These are phyloP conservation scores for Sphenostylis stenocarpa DNA, from an alignment of 306 rosid genomes.

Conservation along the genomic window DNA sequence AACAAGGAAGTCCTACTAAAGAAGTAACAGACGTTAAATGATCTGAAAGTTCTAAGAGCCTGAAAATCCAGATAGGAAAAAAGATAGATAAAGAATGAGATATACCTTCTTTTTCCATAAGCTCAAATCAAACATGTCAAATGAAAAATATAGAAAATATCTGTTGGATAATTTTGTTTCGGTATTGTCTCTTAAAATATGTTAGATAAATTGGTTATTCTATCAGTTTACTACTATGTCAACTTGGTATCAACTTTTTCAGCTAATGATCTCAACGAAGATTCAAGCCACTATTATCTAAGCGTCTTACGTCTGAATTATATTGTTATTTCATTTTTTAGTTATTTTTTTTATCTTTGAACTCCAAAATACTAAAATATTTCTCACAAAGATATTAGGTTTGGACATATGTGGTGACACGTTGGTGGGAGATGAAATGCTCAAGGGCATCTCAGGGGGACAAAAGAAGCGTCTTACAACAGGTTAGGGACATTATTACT, in stretches of 20 bases:
- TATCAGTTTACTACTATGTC: not conserved
- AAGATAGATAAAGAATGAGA: not conserved
- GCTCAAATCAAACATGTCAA: not conserved
- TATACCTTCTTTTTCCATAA: not conserved
- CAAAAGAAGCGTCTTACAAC: constrained; percentile 99
- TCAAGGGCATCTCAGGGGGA: constrained; percentile 97
- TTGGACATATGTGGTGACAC: constrained; percentile 99
- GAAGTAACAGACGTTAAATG: not conserved
- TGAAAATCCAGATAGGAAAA: not conserved
- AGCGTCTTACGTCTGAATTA: not conserved
- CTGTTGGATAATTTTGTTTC: no score
- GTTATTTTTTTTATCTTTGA: constrained; percentile 13
- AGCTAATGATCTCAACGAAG: not conserved
- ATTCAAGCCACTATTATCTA: constrained; percentile 6
- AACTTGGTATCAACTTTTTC: not conserved
- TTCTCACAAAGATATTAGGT: constrained; percentile 94
- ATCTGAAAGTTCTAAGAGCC: not conserved
- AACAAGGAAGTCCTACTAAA: not conserved
- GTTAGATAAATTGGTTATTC: not conserved
- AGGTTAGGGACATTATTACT: constrained; percentile 47
- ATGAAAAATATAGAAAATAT: not conserved
- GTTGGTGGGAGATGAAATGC: constrained; percentile 98
- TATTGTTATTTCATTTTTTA: constrained; percentile 10
- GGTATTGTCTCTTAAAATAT: no score
- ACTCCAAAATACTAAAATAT: constrained; percentile 51